Evolutionary conservation across 805 yeast species (phyloP).

Genomic region (Jamesozyma spencerorum): DNA sequence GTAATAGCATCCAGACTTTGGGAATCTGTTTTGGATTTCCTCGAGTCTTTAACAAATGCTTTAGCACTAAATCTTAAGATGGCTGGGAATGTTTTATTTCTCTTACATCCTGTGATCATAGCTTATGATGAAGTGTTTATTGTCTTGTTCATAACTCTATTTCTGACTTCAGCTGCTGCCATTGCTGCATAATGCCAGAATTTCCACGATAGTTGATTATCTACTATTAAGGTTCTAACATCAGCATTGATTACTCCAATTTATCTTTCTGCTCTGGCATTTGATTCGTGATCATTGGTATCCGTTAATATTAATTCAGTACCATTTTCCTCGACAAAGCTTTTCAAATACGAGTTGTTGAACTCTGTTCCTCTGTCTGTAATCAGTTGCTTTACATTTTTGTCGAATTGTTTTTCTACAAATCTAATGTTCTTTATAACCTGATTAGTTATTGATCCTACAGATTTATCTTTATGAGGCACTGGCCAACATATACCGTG

Average conservation of each 20-base stretch:
- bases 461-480: too few relatives aligned
- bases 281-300: constrained; percentile 7
- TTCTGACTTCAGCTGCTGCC: neutral
- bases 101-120: neutral
- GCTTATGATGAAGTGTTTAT: neutral
- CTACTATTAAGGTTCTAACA: constrained; percentile 3
- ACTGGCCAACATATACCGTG: constrained; percentile 36
- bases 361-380: constrained; percentile 8
- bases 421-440: constrained; percentile 2
- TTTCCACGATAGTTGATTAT: neutral
- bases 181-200: constrained; percentile 6
- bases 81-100: neutral
- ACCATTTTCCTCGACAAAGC: neutral
- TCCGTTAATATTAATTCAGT: constrained; percentile 1
- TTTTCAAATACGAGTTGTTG: neutral
- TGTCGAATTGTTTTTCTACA: constrained; percentile 3
- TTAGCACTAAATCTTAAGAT: neutral
- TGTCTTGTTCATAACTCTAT: neutral
- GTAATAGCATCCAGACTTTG: neutral
- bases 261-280: constrained; percentile 8
- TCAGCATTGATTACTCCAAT: constrained; percentile 4
- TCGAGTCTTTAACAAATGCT: neutral
- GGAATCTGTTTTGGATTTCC: neutral
- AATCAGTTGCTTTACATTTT: constrained; percentile 3
- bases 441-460: too few relatives aligned